These are phyloP conservation scores for Daldinia concentrica DNA, from an alignment of 495 filamentous ascomycete genomes.

Conservation along the genomic window DNA sequence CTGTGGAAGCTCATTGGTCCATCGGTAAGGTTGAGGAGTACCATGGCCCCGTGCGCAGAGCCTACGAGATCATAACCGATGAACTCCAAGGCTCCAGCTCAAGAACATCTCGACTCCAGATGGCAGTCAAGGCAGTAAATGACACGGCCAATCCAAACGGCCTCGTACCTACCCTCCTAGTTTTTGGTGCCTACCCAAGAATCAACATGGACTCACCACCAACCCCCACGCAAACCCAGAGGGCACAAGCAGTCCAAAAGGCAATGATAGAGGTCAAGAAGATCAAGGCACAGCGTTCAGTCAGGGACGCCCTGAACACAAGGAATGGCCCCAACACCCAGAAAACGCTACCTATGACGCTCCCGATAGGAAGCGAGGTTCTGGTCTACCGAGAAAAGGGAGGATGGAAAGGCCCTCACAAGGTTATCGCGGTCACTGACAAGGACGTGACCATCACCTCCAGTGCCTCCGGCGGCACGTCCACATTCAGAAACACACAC, in stretches of 20 bases:
- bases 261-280: conserved; percentile 33
- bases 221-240: conserved; percentile 10
- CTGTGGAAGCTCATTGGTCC: conserved; percentile 36
- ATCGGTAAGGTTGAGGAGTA: conserved; percentile 41
- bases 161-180: background rate
- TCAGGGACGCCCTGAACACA: conserved; percentile 20
- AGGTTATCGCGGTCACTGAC: conserved; percentile 8
- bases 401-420: conserved; percentile 28
- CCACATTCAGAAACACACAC: background rate
- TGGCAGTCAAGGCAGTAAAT: conserved; percentile 43
- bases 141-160: background rate
- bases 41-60: background rate
- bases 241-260: conserved; percentile 31
- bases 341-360: no score
- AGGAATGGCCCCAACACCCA: conserved; percentile 32
- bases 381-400: conserved; percentile 27
- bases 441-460: conserved; percentile 7
- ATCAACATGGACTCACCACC: background rate
- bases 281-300: conserved; percentile 17
- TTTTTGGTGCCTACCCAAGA: background rate
- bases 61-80: conserved; percentile 36
- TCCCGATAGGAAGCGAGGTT: conserved; percentile 26
- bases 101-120: conserved; percentile 27
- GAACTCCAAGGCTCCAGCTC: conserved; percentile 19
- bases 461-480: background rate